Conservation (phyloP, 108 stramenopile genomes). For the Pseudonitzschia multiseries region DNA sequence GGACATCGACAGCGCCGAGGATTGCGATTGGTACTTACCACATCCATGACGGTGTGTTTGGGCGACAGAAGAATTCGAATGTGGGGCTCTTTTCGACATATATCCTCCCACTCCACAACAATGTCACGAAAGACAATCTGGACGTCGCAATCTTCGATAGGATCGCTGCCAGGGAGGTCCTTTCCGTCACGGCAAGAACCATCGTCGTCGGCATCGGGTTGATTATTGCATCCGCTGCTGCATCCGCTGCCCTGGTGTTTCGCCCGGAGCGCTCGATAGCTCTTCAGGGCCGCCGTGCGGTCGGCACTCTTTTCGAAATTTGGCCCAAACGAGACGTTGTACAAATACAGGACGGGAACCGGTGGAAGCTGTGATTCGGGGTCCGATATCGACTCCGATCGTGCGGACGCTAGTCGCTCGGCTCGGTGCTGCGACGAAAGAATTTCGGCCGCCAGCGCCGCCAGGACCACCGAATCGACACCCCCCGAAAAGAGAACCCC, state of each 20-base stretch:
- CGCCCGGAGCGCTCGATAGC: slow-evolving; percentile 58
- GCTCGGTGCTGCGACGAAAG: not conserved
- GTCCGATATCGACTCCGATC: not conserved
- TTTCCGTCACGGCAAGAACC: too few species aligned
- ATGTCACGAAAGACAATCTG: slow-evolving; percentile 56
- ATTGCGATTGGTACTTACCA: slow-evolving; percentile 24
- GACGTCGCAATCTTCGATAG: slow-evolving; percentile 17
- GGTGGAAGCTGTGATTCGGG: not conserved
- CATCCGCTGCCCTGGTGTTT: slow-evolving; percentile 43
- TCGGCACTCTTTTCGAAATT: slow-evolving; percentile 68
- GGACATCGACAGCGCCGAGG: not conserved
- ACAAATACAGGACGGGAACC: slow-evolving; percentile 63
- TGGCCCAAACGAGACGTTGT: slow-evolving; percentile 86
- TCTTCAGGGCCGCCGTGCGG: slow-evolving; percentile 82
- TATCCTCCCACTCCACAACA: slow-evolving; percentile 76
- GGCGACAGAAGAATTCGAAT: slow-evolving; percentile 74
- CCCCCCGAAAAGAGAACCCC: slow-evolving; percentile 97
- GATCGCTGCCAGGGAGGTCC: not conserved
- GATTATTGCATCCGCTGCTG: not conserved
- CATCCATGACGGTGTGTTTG: slow-evolving; percentile 86
- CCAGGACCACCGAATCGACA: slow-evolving; percentile 92
- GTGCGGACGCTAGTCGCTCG: not conserved
- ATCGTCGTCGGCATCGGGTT: not conserved
- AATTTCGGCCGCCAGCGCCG: slow-evolving; percentile 79
- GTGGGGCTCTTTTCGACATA: slow-evolving; percentile 50